A percentile compares a stretch with the other conserved stretches of the same genome.
Conservation (phyloP, 345 rosid genomes). For the Aurinia saxatilis region DNA sequence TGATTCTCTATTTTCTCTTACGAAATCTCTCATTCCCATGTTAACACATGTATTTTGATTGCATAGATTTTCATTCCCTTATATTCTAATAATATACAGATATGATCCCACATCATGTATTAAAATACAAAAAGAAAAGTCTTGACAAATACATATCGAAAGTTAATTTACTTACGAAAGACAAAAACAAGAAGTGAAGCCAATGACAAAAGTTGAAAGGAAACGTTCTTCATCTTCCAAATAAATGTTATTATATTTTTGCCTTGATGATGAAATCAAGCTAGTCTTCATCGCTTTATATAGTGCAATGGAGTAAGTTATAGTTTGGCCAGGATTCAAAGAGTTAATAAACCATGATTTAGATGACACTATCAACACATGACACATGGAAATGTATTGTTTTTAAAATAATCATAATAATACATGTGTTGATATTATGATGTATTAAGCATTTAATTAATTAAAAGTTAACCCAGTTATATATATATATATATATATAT, state of each 20-base stretch:
- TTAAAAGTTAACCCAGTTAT: too few species aligned
- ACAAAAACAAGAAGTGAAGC: constrained; percentile 6
- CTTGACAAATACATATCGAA: neutral
- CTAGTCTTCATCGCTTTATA: neutral
- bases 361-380: too few species aligned
- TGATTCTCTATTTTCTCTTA: too few species aligned
- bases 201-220: constrained; percentile 7
- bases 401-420: neutral
- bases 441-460: too few species aligned
- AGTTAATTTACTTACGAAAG: constrained; percentile 1
- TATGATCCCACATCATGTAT: too few species aligned
- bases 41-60: too few species aligned
- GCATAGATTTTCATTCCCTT: too few species aligned
- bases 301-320: neutral
- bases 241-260: neutral
- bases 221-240: constrained; percentile 8
- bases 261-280: neutral
- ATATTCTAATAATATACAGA: too few species aligned
- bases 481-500: too few species aligned
- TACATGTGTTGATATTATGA: neutral
- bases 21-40: too few species aligned
- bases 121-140: neutral
- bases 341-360: neutral
- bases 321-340: neutral
- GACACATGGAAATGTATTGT: too few species aligned